These are phyloP conservation scores for Macrotyloma uniflorum DNA, from an alignment of 306 rosid species.

Conservation along the genomic window DNA sequence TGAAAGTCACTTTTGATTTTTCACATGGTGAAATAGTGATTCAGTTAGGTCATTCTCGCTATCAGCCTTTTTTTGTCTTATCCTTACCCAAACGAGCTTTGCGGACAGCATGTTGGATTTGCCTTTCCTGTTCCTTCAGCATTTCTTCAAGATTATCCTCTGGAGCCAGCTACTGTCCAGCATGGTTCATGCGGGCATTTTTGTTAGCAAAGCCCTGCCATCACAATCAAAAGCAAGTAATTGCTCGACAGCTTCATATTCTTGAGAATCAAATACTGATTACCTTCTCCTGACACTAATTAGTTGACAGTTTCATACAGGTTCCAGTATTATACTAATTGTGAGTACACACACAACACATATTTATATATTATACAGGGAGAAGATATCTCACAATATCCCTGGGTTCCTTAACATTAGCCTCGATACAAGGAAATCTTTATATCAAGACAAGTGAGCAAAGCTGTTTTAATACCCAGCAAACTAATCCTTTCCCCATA, in stretches of 20 bases:
- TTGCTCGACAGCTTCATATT: slow-evolving; percentile 21
- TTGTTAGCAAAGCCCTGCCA: slow-evolving; percentile 53
- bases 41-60: slow-evolving; percentile 53
- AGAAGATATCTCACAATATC: slow-evolving; percentile 3
- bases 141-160: slow-evolving; percentile 73
- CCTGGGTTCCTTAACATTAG: background rate
- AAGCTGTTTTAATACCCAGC: slow-evolving; percentile 24
- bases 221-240: slow-evolving; percentile 31
- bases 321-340: slow-evolving; percentile 5
- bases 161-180: slow-evolving; percentile 70
- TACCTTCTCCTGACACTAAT: background rate
- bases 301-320: slow-evolving; percentile 16
- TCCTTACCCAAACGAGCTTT: slow-evolving; percentile 72
- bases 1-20: slow-evolving; percentile 42
- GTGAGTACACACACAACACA: background rate
- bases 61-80: slow-evolving; percentile 43
- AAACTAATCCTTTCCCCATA: slow-evolving; percentile 8
- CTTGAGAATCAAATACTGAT: background rate
- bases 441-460: slow-evolving; percentile 17
- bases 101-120: slow-evolving; percentile 73
- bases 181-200: slow-evolving; percentile 60
- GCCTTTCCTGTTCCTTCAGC: slow-evolving; percentile 81
- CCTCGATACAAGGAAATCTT: slow-evolving; percentile 13
- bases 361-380: background rate
- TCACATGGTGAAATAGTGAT: slow-evolving; percentile 52